These are phyloP conservation scores for Daldinia sp. DNA, from an alignment of 2,329 filamentous ascomycete genomes.

Conservation along the genomic window DNA sequence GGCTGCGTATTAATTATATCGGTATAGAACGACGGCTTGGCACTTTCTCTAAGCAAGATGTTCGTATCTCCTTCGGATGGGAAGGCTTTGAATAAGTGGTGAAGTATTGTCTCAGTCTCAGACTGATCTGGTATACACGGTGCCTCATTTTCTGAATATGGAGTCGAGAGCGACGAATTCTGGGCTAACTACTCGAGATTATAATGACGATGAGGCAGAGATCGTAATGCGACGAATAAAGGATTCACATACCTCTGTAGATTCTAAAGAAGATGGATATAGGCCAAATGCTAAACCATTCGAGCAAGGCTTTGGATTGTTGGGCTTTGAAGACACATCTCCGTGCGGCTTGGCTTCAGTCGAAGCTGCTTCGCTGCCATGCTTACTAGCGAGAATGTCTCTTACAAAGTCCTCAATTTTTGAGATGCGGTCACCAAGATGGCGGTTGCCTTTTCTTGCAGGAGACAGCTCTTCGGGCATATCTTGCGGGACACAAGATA, in stretches of 20 bases:
- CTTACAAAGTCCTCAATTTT: not conserved
- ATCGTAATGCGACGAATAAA: not conserved
- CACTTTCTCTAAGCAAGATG: not conserved
- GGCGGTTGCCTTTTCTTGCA: conserved; percentile 4
- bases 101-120: not conserved
- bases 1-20: not conserved
- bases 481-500: conserved; percentile 59
- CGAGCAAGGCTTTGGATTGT: not conserved
- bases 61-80: not conserved
- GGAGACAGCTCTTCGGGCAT: conserved; percentile 47
- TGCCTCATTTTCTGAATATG: not conserved
- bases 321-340: not conserved
- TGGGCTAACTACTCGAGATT: not conserved
- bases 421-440: not conserved
- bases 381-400: not conserved
- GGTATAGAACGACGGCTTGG: not conserved
- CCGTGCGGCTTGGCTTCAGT: not conserved
- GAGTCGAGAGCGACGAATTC: not conserved
- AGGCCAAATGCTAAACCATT: not conserved
- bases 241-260: not conserved
- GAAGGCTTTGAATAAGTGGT: not conserved
- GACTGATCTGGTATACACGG: not conserved
- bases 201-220: not conserved
- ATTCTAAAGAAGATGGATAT: not conserved
- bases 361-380: not conserved